phyloP scores from a whole-genome alignment of 352 stramenopile species.

The Pythium plurisporium region DNA sequence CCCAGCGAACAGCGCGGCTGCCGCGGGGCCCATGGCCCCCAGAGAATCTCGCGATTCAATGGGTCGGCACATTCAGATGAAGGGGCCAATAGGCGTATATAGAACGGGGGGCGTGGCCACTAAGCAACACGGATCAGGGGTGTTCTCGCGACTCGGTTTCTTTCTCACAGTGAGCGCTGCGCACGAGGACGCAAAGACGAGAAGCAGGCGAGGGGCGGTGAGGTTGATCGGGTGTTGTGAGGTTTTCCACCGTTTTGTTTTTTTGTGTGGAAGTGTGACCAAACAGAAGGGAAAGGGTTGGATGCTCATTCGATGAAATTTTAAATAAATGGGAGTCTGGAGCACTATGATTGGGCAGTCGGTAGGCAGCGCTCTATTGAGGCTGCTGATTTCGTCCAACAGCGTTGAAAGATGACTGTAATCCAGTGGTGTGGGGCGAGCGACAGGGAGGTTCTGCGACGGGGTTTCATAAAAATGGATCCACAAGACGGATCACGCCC shows the following conservation, averaged over 20 bases:
- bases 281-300: not conserved
- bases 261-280: not conserved
- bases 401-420: not conserved
- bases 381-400: conserved; percentile 7
- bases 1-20: conserved; percentile 68
- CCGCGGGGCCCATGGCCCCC: conserved; percentile 67
- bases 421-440: conserved; percentile 19
- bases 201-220: conserved; percentile 1
- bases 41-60: conserved; percentile 83
- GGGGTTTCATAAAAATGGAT: conserved; percentile 51
- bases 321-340: not conserved
- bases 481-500: conserved; percentile 11
- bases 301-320: conserved; percentile 16
- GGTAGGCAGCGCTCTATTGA: too few species aligned
- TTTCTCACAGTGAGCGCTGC: conserved; percentile 27
- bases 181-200: conserved; percentile 19
- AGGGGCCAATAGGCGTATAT: conserved; percentile 13
- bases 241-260: conserved; percentile 9
- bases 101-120: conserved; percentile 17
- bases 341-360: not conserved
- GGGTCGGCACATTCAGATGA: conserved; percentile 64
- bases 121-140: not conserved
- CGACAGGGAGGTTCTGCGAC: conserved; percentile 15
- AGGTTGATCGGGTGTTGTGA: not conserved
- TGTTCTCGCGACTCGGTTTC: conserved; percentile 20